Percentiles rank a stretch among this genome's conserved stretches.
phyloP scores from a whole-genome alignment of 148 eudicot genomes.

The Camellia japonica region DNA sequence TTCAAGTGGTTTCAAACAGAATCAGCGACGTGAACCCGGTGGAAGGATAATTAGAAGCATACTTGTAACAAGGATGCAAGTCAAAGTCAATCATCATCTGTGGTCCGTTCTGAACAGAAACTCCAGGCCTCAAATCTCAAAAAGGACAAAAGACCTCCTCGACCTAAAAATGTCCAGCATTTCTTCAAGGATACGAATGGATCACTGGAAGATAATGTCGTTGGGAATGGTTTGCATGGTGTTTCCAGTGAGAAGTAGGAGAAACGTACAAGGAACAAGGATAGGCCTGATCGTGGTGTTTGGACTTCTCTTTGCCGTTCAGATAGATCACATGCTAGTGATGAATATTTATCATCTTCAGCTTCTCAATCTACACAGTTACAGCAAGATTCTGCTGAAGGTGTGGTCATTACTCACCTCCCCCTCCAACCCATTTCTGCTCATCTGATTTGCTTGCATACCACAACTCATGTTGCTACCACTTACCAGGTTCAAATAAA shows the following conservation, averaged over 20 bases:
- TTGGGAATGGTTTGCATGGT: constrained; percentile 39
- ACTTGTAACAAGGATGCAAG: constrained; percentile 66
- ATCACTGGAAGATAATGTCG: constrained; percentile 48
- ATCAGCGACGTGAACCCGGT: constrained; percentile 70
- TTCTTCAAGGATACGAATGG: constrained; percentile 40
- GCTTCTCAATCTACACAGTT: constrained; percentile 40
- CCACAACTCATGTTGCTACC: constrained; percentile 4
- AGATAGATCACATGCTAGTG: constrained; percentile 57
- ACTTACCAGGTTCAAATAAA: constrained; percentile 57
- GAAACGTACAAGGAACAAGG: constrained; percentile 71
- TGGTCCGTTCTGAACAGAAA: constrained; percentile 46
- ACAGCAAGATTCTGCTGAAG: constrained; percentile 52
- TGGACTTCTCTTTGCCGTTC: constrained; percentile 71
- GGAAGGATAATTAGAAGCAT: constrained; percentile 84
- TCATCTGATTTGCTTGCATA: background rate
- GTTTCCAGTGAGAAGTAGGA: constrained; percentile 61
- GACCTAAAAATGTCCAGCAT: constrained; percentile 43
- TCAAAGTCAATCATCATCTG: constrained; percentile 44
- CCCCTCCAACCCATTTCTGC: background rate
- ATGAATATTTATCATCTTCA: constrained; percentile 46
- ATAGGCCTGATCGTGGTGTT: constrained; percentile 88
- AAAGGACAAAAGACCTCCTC: constrained; percentile 79
- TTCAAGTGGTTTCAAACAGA: constrained; percentile 47
- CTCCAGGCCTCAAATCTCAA: constrained; percentile 48
- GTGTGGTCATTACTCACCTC: constrained; percentile 26